A percentile compares a stretch with the other conserved stretches of the same genome.
These are phyloP conservation scores for Fusarium guadeloupense DNA, from an alignment of 2,329 filamentous ascomycete genomes.

Conservation along the genomic window DNA sequence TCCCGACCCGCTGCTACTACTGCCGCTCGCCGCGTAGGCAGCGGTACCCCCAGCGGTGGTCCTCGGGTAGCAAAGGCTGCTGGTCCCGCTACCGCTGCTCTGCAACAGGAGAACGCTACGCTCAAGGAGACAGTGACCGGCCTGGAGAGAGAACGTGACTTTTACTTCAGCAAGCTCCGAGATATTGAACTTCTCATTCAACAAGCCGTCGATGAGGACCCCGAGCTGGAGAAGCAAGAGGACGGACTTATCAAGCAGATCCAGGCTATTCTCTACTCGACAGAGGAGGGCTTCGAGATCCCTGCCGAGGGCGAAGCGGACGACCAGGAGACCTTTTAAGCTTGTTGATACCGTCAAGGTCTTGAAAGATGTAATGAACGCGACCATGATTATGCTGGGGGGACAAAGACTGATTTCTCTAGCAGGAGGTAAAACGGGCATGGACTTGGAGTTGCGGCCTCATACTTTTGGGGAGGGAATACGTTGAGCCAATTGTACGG, in stretches of 20 bases:
- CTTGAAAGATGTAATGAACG: slow-evolving; percentile 39
- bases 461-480: slow-evolving; percentile 32
- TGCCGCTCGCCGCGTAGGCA: slow-evolving; percentile 64
- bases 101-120: slow-evolving; percentile 85
- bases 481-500: slow-evolving; percentile 24
- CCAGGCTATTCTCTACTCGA: slow-evolving; percentile 96
- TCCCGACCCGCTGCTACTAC: slow-evolving; percentile 60
- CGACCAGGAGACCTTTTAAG: slow-evolving; percentile 82
- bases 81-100: slow-evolving; percentile 71
- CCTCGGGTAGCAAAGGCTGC: slow-evolving; percentile 58
- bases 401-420: slow-evolving; percentile 22
- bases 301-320: slow-evolving; percentile 79
- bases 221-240: slow-evolving; percentile 93
- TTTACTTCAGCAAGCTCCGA: slow-evolving; percentile 98
- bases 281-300: slow-evolving; percentile 92
- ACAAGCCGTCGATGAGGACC: slow-evolving; percentile 90
- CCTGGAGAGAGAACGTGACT: slow-evolving; percentile 94
- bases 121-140: slow-evolving; percentile 96
- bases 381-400: slow-evolving; percentile 40
- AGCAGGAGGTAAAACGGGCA: slow-evolving; percentile 36
- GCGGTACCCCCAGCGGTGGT: slow-evolving; percentile 69
- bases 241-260: slow-evolving; percentile 93
- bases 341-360: slow-evolving; percentile 15
- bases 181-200: slow-evolving; percentile 97
- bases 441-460: slow-evolving; percentile 43